Evolutionary conservation across 1,284 basidiomycete genomes (phyloP), one percentile per base, ranked within the genome.

Genomic region (Fomitopsis schrenkii): DNA sequence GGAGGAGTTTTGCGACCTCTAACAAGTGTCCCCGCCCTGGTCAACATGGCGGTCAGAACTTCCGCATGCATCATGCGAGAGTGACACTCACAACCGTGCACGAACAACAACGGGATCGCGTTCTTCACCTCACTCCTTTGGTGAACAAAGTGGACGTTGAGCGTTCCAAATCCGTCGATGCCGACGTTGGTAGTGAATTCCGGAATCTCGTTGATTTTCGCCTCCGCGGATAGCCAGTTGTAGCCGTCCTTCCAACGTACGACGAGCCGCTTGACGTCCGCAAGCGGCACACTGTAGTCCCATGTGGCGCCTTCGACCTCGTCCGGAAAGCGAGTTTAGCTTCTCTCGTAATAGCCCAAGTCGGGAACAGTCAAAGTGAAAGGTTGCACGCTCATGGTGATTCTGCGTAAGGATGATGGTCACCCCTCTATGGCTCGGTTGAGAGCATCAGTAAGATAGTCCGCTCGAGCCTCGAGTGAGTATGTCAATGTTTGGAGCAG

Each of bases 61-160:
- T 44, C 12, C 26, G 19, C 9, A 17, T 8, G 12, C 40, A 28
- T 48, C 30, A n/a, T 38, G 42, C 17, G 38, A 30, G 15, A 28
- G 1, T 8, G 10, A 6, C 7, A 73, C 79, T 44, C 63, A 80
- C 80, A 82, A 26, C 80, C 80, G 22, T 82, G 80, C 5, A 78
- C 73, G 63, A 78, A 82, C 19, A 82, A 67, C 2, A 82, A 60
- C 0, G 81, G 80, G 40, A 82, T 78, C 0, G 80, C 80, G 38
- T 71, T 67, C 7, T 63, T 41, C 2, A 69, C 64, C 10, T 60
- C 58, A 61, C 76, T 80, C 68, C 68, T 71, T 61, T 78, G 64
- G 62, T 82, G 79, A 2, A 81, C 65, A 57, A 80, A 81, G 60
- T 82, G 80, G 5, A 80, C 72, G 55, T 77, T 75, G 52, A 81